Percentiles rank a stretch among this genome's conserved stretches.
These are phyloP conservation scores for Meredithiella fracta DNA, from an alignment of 2,329 filamentous ascomycete genomes.

Conservation along the genomic window DNA sequence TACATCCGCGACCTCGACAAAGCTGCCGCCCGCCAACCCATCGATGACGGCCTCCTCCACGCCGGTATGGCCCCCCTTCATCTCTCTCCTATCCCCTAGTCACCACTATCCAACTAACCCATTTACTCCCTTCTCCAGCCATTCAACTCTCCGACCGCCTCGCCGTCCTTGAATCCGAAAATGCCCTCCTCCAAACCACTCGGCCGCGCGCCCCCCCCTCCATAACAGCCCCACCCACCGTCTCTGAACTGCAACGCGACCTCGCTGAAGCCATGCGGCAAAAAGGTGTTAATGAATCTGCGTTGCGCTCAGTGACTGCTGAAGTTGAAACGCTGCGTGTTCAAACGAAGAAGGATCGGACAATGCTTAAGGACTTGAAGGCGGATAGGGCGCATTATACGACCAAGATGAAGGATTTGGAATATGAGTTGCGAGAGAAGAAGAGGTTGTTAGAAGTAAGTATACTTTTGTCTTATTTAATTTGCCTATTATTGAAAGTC, in stretches of 20 bases:
- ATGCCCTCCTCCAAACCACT: conserved; percentile 23
- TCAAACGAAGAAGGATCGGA: conserved; percentile 41
- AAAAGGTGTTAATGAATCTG: conserved; percentile 48
- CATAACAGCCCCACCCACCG: conserved; percentile 4
- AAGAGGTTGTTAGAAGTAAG: conserved; percentile 59
- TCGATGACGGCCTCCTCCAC: conserved; percentile 53
- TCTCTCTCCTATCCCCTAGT: neutral
- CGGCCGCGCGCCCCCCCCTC: conserved; percentile 16
- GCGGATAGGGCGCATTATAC: conserved; percentile 44
- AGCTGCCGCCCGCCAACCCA: conserved; percentile 48
- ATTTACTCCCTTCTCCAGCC: conserved; percentile 27
- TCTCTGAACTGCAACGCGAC: conserved; percentile 45
- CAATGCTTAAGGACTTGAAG: conserved; percentile 44
- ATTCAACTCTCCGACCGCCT: conserved; percentile 51
- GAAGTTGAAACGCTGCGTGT: conserved; percentile 48
- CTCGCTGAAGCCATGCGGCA: conserved; percentile 62
- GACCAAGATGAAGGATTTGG: conserved; percentile 57
- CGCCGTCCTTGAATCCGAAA: conserved; percentile 44
- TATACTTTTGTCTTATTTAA: neutral
- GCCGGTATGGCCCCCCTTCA: conserved; percentile 44
- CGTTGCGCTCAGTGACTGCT: conserved; percentile 43
- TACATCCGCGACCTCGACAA: conserved; percentile 61
- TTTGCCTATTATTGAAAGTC: neutral
- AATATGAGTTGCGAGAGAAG: conserved; percentile 75
- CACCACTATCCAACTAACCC: neutral